A percentile compares a stretch with the other conserved stretches of the same genome.
phyloP scores from a whole-genome alignment of 1,284 basidiomycete genomes.

The Moniliophthora roreri region DNA sequence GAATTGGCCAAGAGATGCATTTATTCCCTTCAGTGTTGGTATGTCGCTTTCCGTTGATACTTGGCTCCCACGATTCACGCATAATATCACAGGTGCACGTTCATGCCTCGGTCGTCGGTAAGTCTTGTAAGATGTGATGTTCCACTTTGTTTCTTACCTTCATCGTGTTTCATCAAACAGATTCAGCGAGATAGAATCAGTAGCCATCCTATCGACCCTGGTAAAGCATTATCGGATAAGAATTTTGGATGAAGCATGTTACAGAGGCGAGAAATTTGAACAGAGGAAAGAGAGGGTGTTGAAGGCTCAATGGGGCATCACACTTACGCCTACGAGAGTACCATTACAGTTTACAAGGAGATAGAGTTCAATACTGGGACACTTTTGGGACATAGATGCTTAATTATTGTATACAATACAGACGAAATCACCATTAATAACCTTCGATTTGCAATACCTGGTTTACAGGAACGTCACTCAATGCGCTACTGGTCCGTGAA shows the following conservation, averaged over 20 bases:
- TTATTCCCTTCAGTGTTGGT: slow-evolving; percentile 53
- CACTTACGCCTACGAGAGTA: slow-evolving; percentile 15
- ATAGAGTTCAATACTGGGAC: too few relatives aligned
- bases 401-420: too few relatives aligned
- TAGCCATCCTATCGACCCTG: slow-evolving; percentile 36
- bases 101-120: slow-evolving; percentile 53
- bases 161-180: not conserved
- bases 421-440: too few relatives aligned
- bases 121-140: not conserved
- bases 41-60: slow-evolving; percentile 13
- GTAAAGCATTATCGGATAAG: not conserved
- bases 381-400: too few relatives aligned
- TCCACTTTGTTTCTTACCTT: too few relatives aligned
- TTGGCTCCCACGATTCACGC: not conserved
- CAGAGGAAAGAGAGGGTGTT: slow-evolving; percentile 27
- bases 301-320: slow-evolving; percentile 18
- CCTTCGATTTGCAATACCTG: too few relatives aligned
- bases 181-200: not conserved
- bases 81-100: slow-evolving; percentile 32
- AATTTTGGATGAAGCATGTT: slow-evolving; percentile 29
- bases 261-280: slow-evolving; percentile 28
- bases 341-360: not conserved
- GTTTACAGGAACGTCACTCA: too few relatives aligned
- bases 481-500: too few relatives aligned
- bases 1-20: slow-evolving; percentile 48